These are phyloP conservation scores for Urostyla sp. DNA, from an alignment of 73 alveolate species.

Conservation along the genomic window DNA sequence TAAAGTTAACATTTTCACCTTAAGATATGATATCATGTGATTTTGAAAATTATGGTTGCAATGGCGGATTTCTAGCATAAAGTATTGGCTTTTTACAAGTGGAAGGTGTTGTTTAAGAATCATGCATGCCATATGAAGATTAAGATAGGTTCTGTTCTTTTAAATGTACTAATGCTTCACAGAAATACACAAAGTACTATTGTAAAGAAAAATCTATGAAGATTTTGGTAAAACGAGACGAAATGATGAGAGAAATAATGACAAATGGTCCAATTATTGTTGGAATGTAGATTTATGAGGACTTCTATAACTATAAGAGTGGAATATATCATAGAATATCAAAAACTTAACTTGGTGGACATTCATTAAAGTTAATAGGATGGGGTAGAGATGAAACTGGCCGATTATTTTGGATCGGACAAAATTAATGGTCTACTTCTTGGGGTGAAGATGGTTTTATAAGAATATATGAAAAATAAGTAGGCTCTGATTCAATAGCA, in stretches of 20 bases:
- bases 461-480: background rate
- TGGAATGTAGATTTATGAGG: constrained; percentile 78
- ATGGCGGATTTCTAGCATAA: background rate
- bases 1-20: constrained; percentile 21
- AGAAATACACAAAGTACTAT: constrained; percentile 50
- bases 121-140: constrained; percentile 61
- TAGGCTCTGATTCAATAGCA: constrained; percentile 22
- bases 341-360: constrained; percentile 77
- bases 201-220: constrained; percentile 35
- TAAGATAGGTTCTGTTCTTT: background rate
- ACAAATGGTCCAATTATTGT: constrained; percentile 85
- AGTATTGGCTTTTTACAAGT: constrained; percentile 7
- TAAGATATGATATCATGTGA: constrained; percentile 70
- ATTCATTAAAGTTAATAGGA: constrained; percentile 87
- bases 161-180: constrained; percentile 40
- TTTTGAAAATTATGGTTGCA: constrained; percentile 23
- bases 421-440: constrained; percentile 27
- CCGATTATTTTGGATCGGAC: background rate
- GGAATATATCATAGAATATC: constrained; percentile 83
- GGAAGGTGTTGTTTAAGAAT: constrained; percentile 59
- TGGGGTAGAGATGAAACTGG: constrained; percentile 78
- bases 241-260: constrained; percentile 71
- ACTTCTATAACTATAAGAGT: constrained; percentile 71
- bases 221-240: constrained; percentile 44
- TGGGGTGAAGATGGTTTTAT: constrained; percentile 49